These are phyloP conservation scores for Anthoceros angustus DNA, from an alignment of 225 moss, liverwort and hornwort species.

Conservation along the genomic window DNA sequence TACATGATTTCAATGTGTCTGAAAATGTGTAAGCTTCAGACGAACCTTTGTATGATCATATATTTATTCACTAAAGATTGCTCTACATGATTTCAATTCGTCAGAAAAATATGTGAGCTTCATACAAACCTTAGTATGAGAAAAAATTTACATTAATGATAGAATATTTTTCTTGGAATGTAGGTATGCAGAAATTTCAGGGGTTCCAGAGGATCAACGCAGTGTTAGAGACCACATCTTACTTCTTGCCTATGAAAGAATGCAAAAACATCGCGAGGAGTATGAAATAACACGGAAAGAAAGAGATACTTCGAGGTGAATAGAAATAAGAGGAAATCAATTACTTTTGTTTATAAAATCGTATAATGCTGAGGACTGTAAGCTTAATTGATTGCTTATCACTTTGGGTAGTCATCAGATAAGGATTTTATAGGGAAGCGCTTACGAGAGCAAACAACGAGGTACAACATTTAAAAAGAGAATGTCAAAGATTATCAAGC, in stretches of 20 bases:
- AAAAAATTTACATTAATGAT: background rate
- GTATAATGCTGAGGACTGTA: too few species aligned
- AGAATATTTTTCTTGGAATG: background rate
- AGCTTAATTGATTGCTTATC: too few species aligned
- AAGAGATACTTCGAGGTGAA: constrained; percentile 58
- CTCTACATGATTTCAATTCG: too few species aligned
- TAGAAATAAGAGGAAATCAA: background rate
- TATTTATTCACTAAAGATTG: background rate
- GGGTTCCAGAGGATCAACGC: constrained; percentile 31
- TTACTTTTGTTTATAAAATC: too few species aligned
- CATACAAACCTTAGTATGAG: too few species aligned
- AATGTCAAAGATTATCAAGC: constrained; percentile 34
- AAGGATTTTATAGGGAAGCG: constrained; percentile 45
- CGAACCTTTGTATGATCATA: background rate
- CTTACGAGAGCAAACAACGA: constrained; percentile 71
- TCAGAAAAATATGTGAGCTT: too few species aligned
- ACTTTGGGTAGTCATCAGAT: background rate
- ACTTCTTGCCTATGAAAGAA: constrained; percentile 48
- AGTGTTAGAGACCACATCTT: constrained; percentile 57
- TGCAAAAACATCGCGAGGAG: constrained; percentile 27
- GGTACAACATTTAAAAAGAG: constrained; percentile 61
- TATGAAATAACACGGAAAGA: constrained; percentile 33
- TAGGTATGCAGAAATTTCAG: constrained; percentile 58
- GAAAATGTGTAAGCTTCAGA: constrained; percentile 40
- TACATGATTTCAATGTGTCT: constrained; percentile 47